Percentiles rank a stretch among this genome's conserved stretches.
phyloP scores from a whole-genome alignment of 805 yeast genomes.

The Ogataea zsoltii region DNA sequence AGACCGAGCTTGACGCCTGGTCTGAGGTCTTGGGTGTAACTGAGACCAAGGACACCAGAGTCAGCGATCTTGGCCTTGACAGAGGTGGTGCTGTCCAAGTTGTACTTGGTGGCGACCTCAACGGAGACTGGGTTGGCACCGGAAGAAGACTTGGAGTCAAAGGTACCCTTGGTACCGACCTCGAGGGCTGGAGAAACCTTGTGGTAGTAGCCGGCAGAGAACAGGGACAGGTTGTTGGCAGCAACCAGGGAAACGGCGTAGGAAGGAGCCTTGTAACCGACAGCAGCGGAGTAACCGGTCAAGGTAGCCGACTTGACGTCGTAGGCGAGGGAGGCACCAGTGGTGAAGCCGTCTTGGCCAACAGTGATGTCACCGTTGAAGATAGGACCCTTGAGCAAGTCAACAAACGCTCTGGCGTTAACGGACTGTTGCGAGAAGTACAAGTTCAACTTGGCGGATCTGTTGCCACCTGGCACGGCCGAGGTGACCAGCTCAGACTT shows the following conservation, averaged over 20 bases:
- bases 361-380: conserved; percentile 94
- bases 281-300: conserved; percentile 90
- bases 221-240: conserved; percentile 81
- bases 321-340: conserved; percentile 96
- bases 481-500: conserved; percentile 89
- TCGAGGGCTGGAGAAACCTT: conserved; percentile 86
- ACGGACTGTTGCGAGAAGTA: conserved; percentile 91
- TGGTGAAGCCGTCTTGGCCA: conserved; percentile 94
- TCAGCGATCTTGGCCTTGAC: conserved; percentile 97
- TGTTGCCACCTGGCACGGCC: conserved; percentile 80
- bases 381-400: conserved; percentile 91
- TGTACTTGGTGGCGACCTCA: conserved; percentile 95
- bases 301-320: conserved; percentile 91
- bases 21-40: conserved; percentile 93
- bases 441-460: conserved; percentile 87
- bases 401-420: conserved; percentile 93
- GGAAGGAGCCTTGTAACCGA: conserved; percentile 87
- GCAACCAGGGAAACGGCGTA: conserved; percentile 86
- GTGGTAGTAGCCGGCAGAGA: conserved; percentile 97
- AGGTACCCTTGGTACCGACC: conserved; percentile 97
- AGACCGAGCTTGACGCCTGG: conserved; percentile 96
- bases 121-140: conserved; percentile 80
- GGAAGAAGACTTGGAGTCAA: conserved; percentile 78
- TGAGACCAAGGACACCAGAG: conserved; percentile 89
- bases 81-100: conserved; percentile 82